Evolutionary conservation across 495 filamentous ascomycete species (phyloP).

Genomic region (Penicillium nucicola): DNA sequence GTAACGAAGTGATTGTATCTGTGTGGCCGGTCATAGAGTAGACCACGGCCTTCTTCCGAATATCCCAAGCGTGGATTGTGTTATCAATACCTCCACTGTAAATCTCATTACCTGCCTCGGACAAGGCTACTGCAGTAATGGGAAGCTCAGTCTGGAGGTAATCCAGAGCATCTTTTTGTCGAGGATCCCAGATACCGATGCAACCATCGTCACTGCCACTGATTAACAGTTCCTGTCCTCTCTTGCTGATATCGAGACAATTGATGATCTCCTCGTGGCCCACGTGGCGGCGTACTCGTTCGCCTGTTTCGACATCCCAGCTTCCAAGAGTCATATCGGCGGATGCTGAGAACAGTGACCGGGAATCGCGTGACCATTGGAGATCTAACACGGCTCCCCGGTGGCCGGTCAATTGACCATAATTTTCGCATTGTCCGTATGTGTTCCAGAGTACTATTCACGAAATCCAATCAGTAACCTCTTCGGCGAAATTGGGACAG

Average conservation of each 20-base stretch:
- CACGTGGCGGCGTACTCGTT: slow-evolving; percentile 82
- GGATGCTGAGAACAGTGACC: slow-evolving; percentile 87
- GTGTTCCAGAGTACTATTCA: slow-evolving; percentile 84
- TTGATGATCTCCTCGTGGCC: slow-evolving; percentile 96
- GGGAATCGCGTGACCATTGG: slow-evolving; percentile 93
- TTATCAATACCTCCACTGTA: slow-evolving; percentile 96
- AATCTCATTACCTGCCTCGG: slow-evolving; percentile 92
- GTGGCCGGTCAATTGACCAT: slow-evolving; percentile 82
- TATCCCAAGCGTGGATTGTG: slow-evolving; percentile 95
- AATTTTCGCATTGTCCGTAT: slow-evolving; percentile 89
- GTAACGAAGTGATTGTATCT: slow-evolving; percentile 87
- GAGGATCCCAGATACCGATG: slow-evolving; percentile 95
- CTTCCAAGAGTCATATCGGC: slow-evolving; percentile 89
- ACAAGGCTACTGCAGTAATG: slow-evolving; percentile 83
- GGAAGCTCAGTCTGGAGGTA: slow-evolving; percentile 91
- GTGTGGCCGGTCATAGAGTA: slow-evolving; percentile 87
- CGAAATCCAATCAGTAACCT: not conserved
- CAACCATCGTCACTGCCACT: slow-evolving; percentile 90
- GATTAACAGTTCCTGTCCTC: slow-evolving; percentile 85
- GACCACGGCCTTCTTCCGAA: slow-evolving; percentile 82
- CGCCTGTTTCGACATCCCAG: slow-evolving; percentile 88
- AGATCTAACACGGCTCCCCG: slow-evolving; percentile 87
- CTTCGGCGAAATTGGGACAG: not conserved
- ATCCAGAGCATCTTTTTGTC: slow-evolving; percentile 83
- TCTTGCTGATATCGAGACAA: slow-evolving; percentile 76